These are phyloP conservation scores for Ascobolus immersus DNA, from an alignment of 495 filamentous ascomycete species.

Conservation along the genomic window DNA sequence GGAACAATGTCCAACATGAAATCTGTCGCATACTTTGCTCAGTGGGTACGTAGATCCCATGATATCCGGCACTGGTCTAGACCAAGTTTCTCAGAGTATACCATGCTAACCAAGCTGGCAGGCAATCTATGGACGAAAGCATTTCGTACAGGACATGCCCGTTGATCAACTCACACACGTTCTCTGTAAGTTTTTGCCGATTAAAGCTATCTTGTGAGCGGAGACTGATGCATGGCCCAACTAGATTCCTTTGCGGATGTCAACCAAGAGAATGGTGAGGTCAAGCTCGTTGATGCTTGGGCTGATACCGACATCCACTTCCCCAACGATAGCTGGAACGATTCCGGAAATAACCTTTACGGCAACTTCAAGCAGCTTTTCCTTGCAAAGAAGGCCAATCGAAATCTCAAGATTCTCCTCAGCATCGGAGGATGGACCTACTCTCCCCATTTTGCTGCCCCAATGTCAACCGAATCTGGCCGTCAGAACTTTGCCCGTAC, in stretches of 20 bases:
- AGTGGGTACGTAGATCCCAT: slow-evolving; percentile 29
- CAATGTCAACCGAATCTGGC: slow-evolving; percentile 37
- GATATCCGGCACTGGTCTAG: background rate
- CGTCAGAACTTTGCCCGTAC: slow-evolving; percentile 40
- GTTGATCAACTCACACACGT: slow-evolving; percentile 74
- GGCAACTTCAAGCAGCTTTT: slow-evolving; percentile 86
- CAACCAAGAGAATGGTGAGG: slow-evolving; percentile 45
- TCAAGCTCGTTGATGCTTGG: no score
- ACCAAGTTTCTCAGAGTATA: background rate
- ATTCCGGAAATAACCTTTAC: slow-evolving; percentile 43
- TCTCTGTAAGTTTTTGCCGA: slow-evolving; percentile 25
- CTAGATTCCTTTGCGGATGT: slow-evolving; percentile 64
- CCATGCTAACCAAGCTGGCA: slow-evolving; percentile 15
- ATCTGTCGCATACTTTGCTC: slow-evolving; percentile 63
- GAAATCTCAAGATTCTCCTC: slow-evolving; percentile 71
- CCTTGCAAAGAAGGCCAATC: slow-evolving; percentile 65
- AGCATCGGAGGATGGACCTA: slow-evolving; percentile 97
- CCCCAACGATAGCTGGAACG: slow-evolving; percentile 49
- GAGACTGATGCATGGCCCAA: background rate
- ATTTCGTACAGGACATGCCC: slow-evolving; percentile 68
- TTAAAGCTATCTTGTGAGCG: background rate
- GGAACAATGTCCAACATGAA: no score
- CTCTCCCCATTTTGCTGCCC: slow-evolving; percentile 55
- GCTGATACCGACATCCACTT: slow-evolving; percentile 58
- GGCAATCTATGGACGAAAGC: slow-evolving; percentile 67